A percentile compares a stretch with the other conserved stretches of the same genome.
Evolutionary conservation across 257 asterid species (phyloP).

Genomic region (Penstemon barbatus): DNA sequence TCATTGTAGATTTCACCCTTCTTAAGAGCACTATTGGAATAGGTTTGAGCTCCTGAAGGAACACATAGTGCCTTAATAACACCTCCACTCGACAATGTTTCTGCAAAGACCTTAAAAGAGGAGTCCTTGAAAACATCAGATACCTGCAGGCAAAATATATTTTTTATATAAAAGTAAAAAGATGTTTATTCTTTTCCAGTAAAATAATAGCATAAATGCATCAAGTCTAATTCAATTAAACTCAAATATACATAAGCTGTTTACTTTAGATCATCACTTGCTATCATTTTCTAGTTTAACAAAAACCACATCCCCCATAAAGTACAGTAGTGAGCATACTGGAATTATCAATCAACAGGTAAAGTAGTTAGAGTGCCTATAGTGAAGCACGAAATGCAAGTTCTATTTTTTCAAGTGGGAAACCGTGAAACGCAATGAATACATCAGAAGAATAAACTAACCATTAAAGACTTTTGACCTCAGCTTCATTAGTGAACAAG

Average conservation of each 20-base stretch:
- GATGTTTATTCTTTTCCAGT: neutral
- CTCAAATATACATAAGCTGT: conserved; percentile 4
- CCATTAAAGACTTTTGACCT: neutral
- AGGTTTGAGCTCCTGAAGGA: conserved; percentile 75
- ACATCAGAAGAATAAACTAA: neutral
- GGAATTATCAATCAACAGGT: neutral
- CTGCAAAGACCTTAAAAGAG: conserved; percentile 87
- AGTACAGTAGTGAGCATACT: neutral
- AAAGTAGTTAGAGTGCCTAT: no score
- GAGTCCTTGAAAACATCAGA: conserved; percentile 65
- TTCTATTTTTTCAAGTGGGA: neutral
- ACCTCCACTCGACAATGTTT: conserved; percentile 67
- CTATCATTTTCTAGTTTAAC: neutral
- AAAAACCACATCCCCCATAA: neutral
- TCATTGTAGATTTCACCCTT: conserved; percentile 84
- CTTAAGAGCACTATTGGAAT: conserved; percentile 87
- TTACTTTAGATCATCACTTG: neutral
- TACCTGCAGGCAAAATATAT: conserved; percentile 54
- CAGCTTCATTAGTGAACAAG: neutral
- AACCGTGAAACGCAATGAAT: neutral
- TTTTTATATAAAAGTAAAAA: conserved; percentile 11
- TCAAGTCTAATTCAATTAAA: neutral
- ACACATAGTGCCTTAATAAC: conserved; percentile 70
- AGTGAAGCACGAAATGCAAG: neutral
- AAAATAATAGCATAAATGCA: neutral